Percentiles rank a stretch among this genome's conserved stretches.
Evolutionary conservation across 768 basidiomycete genomes (phyloP).

Genomic region (Gelatoporia subvermispora): DNA sequence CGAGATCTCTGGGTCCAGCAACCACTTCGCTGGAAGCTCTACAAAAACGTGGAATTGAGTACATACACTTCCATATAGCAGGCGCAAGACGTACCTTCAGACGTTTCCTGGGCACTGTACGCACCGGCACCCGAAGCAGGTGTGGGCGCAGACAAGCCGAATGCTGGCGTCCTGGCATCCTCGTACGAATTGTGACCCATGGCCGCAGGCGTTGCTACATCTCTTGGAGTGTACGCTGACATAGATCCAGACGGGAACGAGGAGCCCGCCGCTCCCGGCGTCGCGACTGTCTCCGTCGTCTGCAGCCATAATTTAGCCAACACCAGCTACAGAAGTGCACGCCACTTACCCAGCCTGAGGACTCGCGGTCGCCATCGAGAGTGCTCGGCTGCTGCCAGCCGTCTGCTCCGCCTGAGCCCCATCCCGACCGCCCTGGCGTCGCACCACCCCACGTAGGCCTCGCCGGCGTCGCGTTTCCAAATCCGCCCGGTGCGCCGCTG

Average conservation of each 20-base stretch:
- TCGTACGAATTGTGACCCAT: too few relatives aligned
- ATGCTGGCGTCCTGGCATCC: too few relatives aligned
- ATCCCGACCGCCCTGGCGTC: conserved; percentile 12
- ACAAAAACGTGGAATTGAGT: not conserved
- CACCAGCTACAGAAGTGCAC: too few relatives aligned
- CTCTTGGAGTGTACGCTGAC: too few relatives aligned
- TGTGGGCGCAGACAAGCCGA: too few relatives aligned
- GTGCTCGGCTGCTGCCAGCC: not conserved
- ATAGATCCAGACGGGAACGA: too few relatives aligned
- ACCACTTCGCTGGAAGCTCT: conserved; percentile 19
- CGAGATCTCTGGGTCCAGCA: conserved; percentile 14
- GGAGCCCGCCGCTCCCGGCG: too few relatives aligned
- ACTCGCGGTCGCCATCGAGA: not conserved
- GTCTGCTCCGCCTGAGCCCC: conserved; percentile 16
- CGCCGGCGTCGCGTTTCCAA: conserved; percentile 23
- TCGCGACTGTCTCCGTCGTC: too few relatives aligned
- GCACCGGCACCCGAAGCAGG: not conserved
- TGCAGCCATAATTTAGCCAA: too few relatives aligned
- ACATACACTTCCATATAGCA: too few relatives aligned
- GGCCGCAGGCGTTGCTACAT: too few relatives aligned
- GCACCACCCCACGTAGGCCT: conserved; percentile 14
- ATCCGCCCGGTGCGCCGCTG: conserved; percentile 13
- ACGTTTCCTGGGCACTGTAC: conserved; percentile 2
- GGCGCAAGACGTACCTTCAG: conserved; percentile 6
- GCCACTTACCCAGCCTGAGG: not conserved